phyloP scores from a whole-genome alignment of 768 basidiomycete species.

The Exsudoporus frostii region DNA sequence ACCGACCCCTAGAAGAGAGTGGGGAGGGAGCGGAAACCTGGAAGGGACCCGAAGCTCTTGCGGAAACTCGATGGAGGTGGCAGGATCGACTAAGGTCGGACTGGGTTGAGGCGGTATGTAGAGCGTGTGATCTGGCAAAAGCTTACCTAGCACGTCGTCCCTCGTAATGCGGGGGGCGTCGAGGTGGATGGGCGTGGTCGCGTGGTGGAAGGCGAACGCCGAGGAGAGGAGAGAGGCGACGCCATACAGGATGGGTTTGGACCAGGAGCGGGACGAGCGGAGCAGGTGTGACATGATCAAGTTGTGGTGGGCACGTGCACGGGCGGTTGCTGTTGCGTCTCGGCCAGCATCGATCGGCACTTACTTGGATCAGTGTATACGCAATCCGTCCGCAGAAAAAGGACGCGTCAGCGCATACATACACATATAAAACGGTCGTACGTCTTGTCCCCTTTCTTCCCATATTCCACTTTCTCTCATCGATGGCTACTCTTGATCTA shows the following conservation, averaged over 20 bases:
- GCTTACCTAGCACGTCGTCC: slow-evolving; percentile 24
- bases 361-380: slow-evolving; percentile 1
- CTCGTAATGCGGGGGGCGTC: slow-evolving; percentile 36
- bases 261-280: slow-evolving; percentile 9
- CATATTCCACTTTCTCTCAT: slow-evolving; percentile 16
- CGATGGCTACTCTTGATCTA: slow-evolving; percentile 23
- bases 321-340: background rate
- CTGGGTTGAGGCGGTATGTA: background rate
- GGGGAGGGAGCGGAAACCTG: slow-evolving; percentile 55
- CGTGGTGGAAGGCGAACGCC: slow-evolving; percentile 27
- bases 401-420: slow-evolving; percentile 29
- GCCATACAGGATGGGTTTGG: slow-evolving; percentile 31
- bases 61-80: slow-evolving; percentile 73
- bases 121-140: too few species aligned
- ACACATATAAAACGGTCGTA: slow-evolving; percentile 22
- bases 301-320: slow-evolving; percentile 11
- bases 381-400: slow-evolving; percentile 14
- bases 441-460: slow-evolving; percentile 22
- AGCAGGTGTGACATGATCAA: slow-evolving; percentile 10
- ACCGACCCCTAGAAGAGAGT: slow-evolving; percentile 78
- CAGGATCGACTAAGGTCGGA: slow-evolving; percentile 56
- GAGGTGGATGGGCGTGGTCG: slow-evolving; percentile 36
- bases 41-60: slow-evolving; percentile 60
- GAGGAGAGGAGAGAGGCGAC: slow-evolving; percentile 32
- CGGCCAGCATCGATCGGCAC: background rate